phyloP scores from a whole-genome alignment of 169 alveolate species.

The Amoebophrya sp. region DNA sequence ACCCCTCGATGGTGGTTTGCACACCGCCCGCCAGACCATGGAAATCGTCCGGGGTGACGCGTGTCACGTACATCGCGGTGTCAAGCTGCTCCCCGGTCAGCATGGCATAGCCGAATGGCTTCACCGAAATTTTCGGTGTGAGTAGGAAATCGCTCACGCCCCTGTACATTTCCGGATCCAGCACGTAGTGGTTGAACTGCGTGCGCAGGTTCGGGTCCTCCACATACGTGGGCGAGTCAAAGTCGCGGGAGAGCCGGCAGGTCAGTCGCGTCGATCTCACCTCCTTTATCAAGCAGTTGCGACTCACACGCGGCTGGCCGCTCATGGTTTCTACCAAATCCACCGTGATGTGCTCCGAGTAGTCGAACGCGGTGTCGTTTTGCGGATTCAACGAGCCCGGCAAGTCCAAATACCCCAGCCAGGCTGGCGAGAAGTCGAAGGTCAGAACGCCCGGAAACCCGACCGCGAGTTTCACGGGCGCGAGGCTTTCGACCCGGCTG shows the following conservation, averaged over 20 bases:
- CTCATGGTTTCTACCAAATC: not conserved
- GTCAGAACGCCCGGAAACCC: not conserved
- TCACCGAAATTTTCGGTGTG: not conserved
- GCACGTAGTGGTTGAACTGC: conserved; percentile 5
- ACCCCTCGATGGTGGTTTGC: not conserved
- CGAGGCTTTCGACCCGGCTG: not conserved
- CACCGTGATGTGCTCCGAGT: not conserved
- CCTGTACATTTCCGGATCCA: not conserved
- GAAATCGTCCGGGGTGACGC: not conserved
- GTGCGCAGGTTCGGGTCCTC: not conserved
- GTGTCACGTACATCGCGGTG: conserved; percentile 14
- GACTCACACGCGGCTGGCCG: not conserved
- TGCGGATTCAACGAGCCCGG: not conserved
- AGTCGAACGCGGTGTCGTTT: conserved; percentile 14
- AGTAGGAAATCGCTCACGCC: not conserved
- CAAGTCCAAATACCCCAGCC: not conserved
- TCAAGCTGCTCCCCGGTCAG: not conserved
- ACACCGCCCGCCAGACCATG: not conserved
- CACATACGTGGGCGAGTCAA: not conserved
- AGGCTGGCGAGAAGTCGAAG: not conserved
- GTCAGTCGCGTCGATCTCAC: not conserved
- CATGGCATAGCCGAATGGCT: not conserved
- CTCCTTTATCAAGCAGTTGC: not conserved
- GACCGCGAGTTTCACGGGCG: not conserved
- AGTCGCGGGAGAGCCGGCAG: not conserved